Percentiles rank a stretch among this genome's conserved stretches.
Evolutionary conservation across 2,329 filamentous ascomycete species (phyloP).

Genomic region (Bipolaris cookei): DNA sequence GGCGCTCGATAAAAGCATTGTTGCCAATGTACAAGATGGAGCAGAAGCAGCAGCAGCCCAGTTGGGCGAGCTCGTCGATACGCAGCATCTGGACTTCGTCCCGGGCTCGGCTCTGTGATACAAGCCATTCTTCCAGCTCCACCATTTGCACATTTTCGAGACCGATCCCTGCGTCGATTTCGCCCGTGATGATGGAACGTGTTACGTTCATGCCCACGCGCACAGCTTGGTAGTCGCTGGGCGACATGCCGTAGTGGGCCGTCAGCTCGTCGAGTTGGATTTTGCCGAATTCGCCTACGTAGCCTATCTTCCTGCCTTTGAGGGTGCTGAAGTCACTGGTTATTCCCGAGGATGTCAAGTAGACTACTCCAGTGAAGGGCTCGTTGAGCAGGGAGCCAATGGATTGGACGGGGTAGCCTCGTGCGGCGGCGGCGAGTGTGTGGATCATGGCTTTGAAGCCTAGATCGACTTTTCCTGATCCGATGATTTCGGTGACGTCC

Average conservation of each 20-base stretch:
- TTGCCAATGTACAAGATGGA: slow-evolving; percentile 82
- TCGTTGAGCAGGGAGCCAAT: slow-evolving; percentile 79
- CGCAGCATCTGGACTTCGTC: slow-evolving; percentile 79
- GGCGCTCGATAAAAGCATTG: slow-evolving; percentile 69
- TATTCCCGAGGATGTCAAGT: slow-evolving; percentile 76
- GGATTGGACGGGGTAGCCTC: slow-evolving; percentile 73
- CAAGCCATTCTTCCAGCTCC: slow-evolving; percentile 78
- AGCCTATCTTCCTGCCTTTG: slow-evolving; percentile 78
- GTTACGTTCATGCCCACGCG: slow-evolving; percentile 83
- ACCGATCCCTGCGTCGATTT: slow-evolving; percentile 76
- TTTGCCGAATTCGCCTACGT: slow-evolving; percentile 80
- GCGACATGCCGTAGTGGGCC: slow-evolving; percentile 76
- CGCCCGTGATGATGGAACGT: slow-evolving; percentile 74
- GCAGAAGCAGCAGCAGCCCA: slow-evolving; percentile 86
- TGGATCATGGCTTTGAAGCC: slow-evolving; percentile 88
- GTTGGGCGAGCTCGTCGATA: slow-evolving; percentile 78
- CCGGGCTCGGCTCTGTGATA: slow-evolving; percentile 65
- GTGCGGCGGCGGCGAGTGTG: slow-evolving; percentile 77
- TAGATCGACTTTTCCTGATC: slow-evolving; percentile 75
- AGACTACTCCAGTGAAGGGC: slow-evolving; percentile 79
- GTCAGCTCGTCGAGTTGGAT: slow-evolving; percentile 85
- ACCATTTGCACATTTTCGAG: slow-evolving; percentile 86
- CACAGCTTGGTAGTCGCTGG: slow-evolving; percentile 75
- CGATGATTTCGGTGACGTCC: slow-evolving; percentile 83
- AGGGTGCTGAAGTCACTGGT: slow-evolving; percentile 76